phyloP scores from a whole-genome alignment of 2,329 filamentous ascomycete genomes.

The Fusarium marasasianum region DNA sequence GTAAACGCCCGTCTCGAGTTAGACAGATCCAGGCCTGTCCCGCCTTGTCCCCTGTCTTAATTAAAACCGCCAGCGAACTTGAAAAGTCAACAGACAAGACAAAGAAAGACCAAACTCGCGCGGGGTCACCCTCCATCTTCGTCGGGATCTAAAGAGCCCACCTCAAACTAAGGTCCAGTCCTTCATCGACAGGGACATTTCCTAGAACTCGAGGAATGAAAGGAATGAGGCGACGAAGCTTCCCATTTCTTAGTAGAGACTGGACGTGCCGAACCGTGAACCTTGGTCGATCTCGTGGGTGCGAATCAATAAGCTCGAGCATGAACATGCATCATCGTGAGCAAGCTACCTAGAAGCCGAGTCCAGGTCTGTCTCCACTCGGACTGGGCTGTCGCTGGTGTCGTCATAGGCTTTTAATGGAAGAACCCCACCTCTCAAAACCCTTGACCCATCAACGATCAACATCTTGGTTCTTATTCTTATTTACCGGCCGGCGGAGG shows the following conservation, averaged over 20 bases:
- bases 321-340: neutral
- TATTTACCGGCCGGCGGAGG: neutral
- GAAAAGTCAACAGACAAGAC: neutral
- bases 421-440: slow-evolving; percentile 20
- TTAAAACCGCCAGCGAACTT: slow-evolving; percentile 3
- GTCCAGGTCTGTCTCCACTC: slow-evolving; percentile 5
- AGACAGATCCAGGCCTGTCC: neutral
- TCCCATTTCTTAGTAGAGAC: neutral
- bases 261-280: slow-evolving; percentile 29
- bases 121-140: slow-evolving; percentile 25
- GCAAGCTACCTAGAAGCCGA: neutral
- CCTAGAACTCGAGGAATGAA: slow-evolving; percentile 2
- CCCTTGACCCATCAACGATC: slow-evolving; percentile 21
- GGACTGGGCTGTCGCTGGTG: slow-evolving; percentile 17
- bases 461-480: slow-evolving; percentile 31
- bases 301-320: slow-evolving; percentile 1
- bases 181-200: slow-evolving; percentile 30
- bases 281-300: slow-evolving; percentile 4
- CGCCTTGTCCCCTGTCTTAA: neutral
- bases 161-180: slow-evolving; percentile 10
- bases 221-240: slow-evolving; percentile 23
- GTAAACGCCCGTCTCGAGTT: slow-evolving; percentile 15
- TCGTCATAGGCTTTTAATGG: slow-evolving; percentile 31
- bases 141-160: slow-evolving; percentile 22
- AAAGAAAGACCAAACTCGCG: slow-evolving; percentile 23